A percentile compares a stretch with the other conserved stretches of the same genome.
phyloP scores from a whole-genome alignment of 1,284 basidiomycete genomes.

The Trametes hirsuta region DNA sequence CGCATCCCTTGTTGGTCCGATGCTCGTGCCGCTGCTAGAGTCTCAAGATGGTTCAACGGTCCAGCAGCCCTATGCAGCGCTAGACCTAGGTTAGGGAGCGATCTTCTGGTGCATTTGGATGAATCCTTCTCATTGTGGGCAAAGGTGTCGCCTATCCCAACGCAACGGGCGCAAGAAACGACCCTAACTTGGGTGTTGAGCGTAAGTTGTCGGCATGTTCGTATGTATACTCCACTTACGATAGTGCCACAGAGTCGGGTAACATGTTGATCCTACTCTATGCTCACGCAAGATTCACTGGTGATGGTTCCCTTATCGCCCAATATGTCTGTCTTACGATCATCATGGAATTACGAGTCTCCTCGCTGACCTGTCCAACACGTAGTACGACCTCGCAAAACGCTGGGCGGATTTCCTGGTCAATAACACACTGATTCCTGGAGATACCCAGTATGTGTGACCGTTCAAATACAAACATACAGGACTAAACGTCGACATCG shows the following conservation, averaged over 20 bases:
- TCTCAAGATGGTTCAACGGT: slow-evolving; percentile 37
- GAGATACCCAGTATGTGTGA: slow-evolving; percentile 47
- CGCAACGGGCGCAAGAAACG: background rate
- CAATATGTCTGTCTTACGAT: slow-evolving; percentile 47
- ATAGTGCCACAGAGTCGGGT: slow-evolving; percentile 52
- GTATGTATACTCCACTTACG: background rate
- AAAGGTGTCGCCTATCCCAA: background rate
- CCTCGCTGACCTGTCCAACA: background rate
- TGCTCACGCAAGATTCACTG: slow-evolving; percentile 63
- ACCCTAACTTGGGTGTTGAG: background rate
- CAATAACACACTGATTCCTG: slow-evolving; percentile 56
- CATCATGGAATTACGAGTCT: too few relatives aligned
- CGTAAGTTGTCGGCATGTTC: background rate
- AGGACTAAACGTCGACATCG: background rate
- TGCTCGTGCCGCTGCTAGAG: slow-evolving; percentile 48
- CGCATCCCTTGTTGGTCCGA: slow-evolving; percentile 39
- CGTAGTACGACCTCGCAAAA: slow-evolving; percentile 54
- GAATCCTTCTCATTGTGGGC: background rate
- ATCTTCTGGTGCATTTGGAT: background rate
- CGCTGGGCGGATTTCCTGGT: slow-evolving; percentile 75
- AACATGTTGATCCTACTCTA: slow-evolving; percentile 77
- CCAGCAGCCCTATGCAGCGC: slow-evolving; percentile 38
- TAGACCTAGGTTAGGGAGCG: slow-evolving; percentile 42
- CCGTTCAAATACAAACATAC: background rate
- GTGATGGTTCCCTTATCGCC: slow-evolving; percentile 53